Conservation (phyloP, 768 basidiomycete species). For the Rhizopogon vulgaris region DNA sequence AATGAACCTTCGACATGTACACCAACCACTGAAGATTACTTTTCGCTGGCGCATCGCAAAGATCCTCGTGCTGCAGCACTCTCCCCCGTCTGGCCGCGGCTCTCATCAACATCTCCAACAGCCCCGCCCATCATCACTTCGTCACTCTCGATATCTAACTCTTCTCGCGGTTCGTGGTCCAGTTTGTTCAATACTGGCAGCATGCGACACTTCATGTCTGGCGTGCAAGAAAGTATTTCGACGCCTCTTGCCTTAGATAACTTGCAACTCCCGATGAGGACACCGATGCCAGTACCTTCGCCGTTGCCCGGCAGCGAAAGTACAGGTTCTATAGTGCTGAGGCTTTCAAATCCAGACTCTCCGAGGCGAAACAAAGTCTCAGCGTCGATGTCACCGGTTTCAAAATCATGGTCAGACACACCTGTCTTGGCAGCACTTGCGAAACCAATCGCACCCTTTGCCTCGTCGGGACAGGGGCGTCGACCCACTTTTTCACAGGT, state of each 20-base stretch:
- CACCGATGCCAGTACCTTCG: slow-evolving; percentile 16
- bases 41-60: slow-evolving; percentile 36
- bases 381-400: slow-evolving; percentile 26
- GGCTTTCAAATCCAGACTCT: slow-evolving; percentile 19
- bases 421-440: slow-evolving; percentile 23
- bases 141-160: slow-evolving; percentile 45
- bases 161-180: slow-evolving; percentile 78
- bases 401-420: slow-evolving; percentile 56
- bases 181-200: slow-evolving; percentile 65
- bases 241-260: slow-evolving; percentile 28
- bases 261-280: not conserved
- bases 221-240: slow-evolving; percentile 46
- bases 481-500: slow-evolving; percentile 38
- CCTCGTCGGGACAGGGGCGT: slow-evolving; percentile 34
- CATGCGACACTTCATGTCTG: slow-evolving; percentile 63
- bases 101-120: slow-evolving; percentile 38
- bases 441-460: slow-evolving; percentile 33
- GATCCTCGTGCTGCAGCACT: slow-evolving; percentile 33
- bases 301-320: slow-evolving; percentile 18
- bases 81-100: slow-evolving; percentile 50
- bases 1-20: slow-evolving; percentile 12
- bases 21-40: slow-evolving; percentile 48
- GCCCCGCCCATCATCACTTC: slow-evolving; percentile 30
- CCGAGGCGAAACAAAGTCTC: slow-evolving; percentile 21
- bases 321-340: slow-evolving; percentile 7